A percentile compares a stretch with the other conserved stretches of the same genome.
Evolutionary conservation across 108 stramenopile genomes (phyloP).

Genomic region (Poteriospumella lacustris): DNA sequence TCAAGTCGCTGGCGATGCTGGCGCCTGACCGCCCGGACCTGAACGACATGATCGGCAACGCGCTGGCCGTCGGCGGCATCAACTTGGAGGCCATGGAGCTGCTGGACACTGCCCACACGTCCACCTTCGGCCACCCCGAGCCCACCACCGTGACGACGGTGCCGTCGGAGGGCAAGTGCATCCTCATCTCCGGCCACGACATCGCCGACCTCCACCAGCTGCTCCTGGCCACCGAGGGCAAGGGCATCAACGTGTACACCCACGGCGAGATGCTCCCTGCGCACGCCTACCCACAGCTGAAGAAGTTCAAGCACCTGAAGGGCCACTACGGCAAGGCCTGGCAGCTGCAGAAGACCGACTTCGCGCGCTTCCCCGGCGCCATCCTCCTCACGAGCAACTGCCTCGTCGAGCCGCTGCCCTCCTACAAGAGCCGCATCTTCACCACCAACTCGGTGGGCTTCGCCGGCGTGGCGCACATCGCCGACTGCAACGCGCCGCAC

Average conservation of each 20-base stretch:
- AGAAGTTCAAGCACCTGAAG: slow-evolving; percentile 63
- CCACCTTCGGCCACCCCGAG: slow-evolving; percentile 56
- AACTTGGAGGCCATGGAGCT: slow-evolving; percentile 59
- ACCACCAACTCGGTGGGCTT: slow-evolving; percentile 70
- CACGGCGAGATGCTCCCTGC: slow-evolving; percentile 82
- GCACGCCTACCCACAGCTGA: slow-evolving; percentile 67
- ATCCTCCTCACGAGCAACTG: slow-evolving; percentile 71
- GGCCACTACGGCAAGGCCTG: slow-evolving; percentile 75
- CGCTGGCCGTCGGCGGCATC: slow-evolving; percentile 62
- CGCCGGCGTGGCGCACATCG: slow-evolving; percentile 62
- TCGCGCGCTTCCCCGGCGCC: slow-evolving; percentile 66
- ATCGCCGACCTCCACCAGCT: slow-evolving; percentile 55
- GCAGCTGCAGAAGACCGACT: slow-evolving; percentile 76
- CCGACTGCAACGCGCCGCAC: slow-evolving; percentile 48
- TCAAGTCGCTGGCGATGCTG: slow-evolving; percentile 58
- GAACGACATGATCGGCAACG: slow-evolving; percentile 33
- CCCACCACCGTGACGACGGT: slow-evolving; percentile 62
- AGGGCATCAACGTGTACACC: slow-evolving; percentile 72
- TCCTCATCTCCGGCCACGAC: slow-evolving; percentile 73
- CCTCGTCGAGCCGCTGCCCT: slow-evolving; percentile 62
- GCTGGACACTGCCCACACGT: slow-evolving; percentile 63
- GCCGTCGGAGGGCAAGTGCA: slow-evolving; percentile 64
- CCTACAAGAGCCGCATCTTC: slow-evolving; percentile 66
- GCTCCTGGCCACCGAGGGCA: slow-evolving; percentile 70
- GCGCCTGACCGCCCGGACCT: slow-evolving; percentile 60